These are phyloP conservation scores for Lagenidium sp. DNA, from an alignment of 352 stramenopile genomes.

Conservation along the genomic window DNA sequence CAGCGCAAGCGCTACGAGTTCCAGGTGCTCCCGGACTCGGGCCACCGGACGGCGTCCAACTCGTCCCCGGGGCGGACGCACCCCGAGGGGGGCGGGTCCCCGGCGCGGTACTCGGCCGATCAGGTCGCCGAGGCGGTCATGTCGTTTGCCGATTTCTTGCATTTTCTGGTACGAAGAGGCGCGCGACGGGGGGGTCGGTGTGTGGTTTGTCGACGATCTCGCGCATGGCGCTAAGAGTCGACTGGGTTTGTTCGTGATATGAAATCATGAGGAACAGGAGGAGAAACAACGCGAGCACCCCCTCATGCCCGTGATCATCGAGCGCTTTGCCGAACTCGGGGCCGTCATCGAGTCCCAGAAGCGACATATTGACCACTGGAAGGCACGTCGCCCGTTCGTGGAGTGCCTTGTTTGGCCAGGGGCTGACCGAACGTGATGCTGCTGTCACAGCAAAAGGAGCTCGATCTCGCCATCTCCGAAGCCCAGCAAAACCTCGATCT, in stretches of 20 bases:
- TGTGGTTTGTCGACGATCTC: neutral
- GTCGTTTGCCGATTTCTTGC: constrained; percentile 73
- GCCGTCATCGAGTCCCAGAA: constrained; percentile 82
- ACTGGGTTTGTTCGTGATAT: constrained; percentile 9
- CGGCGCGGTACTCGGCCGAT: constrained; percentile 56
- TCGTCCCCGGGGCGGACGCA: too few species aligned
- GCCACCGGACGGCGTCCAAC: constrained; percentile 19
- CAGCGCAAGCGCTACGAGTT: constrained; percentile 48
- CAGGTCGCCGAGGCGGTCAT: constrained; percentile 73
- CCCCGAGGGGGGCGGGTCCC: constrained; percentile 35
- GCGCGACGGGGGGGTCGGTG: neutral
- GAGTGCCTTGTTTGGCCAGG: neutral
- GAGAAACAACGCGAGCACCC: constrained; percentile 60
- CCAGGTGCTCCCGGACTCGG: constrained; percentile 41
- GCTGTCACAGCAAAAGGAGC: constrained; percentile 42
- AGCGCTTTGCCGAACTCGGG: constrained; percentile 64
- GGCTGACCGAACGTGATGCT: neutral
- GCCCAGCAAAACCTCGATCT: constrained; percentile 55
- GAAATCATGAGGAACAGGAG: constrained; percentile 56
- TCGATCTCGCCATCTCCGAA: constrained; percentile 70
- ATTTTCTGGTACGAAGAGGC: constrained; percentile 57
- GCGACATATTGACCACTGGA: constrained; percentile 77
- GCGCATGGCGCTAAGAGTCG: constrained; percentile 12
- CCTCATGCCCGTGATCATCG: constrained; percentile 73
- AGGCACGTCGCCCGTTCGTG: constrained; percentile 30